Evolutionary conservation across 257 asterid species (phyloP), one percentile per base, ranked within the genome.

Genomic region (Ophiorrhiza pumila): DNA sequence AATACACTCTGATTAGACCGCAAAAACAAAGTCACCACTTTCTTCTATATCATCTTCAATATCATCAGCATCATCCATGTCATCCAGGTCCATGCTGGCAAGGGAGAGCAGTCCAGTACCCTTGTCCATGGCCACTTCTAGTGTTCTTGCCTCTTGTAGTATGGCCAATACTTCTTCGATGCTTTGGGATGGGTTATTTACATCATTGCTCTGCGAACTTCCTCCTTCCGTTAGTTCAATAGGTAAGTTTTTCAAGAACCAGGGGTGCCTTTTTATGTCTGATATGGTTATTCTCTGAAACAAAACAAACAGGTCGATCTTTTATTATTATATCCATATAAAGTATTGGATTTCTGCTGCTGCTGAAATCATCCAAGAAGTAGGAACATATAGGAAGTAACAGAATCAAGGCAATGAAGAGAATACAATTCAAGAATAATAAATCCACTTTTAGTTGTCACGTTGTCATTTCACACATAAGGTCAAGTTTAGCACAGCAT

Each of bases 171-270:
- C 84, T 64, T 83, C 83, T 73, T 83, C 87, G 53, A 78, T 71
- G 80, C 79, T 75, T 53, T 83, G 85, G 22, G 84, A 60, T 23
- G 87, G 83, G 75, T 75, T 65, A n/a, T 80, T 80, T 60, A 74
- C 81, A 59, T 78, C 87, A 9, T n/a, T 67, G 29, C 46, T 60
- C 11, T 83, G 72, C 49, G 64, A 74, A 75, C 86, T 82, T 71
- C 83, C 85, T 35, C 77, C 81, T 58, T 82, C 83, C 77, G 69
- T 78, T 43, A 83, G 76, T 68, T 83, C 87, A 6, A 77, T 29
- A 0, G 87, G 87, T 79, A 83, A 75, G 80, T 80, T 83, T 43
- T 50, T 75, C 73, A 80, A 68, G 74, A 63, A 83, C 87, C 87
- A 83, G 4, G 81, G 85, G 53, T 83, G 87, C 56, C 52, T 75